Evolutionary conservation across 306 rosid species (phyloP).

Genomic region (Delonix regia): DNA sequence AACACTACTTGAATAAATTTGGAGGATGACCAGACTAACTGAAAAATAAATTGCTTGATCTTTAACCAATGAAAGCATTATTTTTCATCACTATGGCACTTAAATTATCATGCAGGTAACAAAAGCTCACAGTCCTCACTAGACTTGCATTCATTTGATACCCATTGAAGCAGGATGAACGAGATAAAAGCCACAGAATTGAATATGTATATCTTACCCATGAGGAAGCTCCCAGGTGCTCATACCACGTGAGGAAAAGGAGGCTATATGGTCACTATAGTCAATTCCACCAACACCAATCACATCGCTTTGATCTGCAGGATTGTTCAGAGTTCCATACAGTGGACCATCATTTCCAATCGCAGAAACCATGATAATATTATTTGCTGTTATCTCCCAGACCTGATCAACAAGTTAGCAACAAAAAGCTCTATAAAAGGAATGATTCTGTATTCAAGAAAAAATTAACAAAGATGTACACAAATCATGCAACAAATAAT

Average conservation of each 20-base stretch:
- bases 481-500: slow-evolving; percentile 10
- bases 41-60: slow-evolving; percentile 8
- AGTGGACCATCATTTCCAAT: slow-evolving; percentile 99
- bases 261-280: slow-evolving; percentile 97
- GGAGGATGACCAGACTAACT: neutral
- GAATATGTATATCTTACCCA: slow-evolving; percentile 58
- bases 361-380: slow-evolving; percentile 96
- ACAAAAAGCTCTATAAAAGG: slow-evolving; percentile 35
- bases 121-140: slow-evolving; percentile 13
- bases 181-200: slow-evolving; percentile 17
- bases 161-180: neutral
- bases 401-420: slow-evolving; percentile 59
- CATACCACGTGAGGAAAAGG: slow-evolving; percentile 99
- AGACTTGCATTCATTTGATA: slow-evolving; percentile 2
- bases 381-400: slow-evolving; percentile 98
- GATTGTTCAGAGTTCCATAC: slow-evolving; percentile 95
- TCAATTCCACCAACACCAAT: slow-evolving; percentile 99
- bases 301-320: slow-evolving; percentile 96
- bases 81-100: slow-evolving; percentile 4
- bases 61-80: neutral
- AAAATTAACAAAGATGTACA: neutral
- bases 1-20: neutral
- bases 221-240: slow-evolving; percentile 99
- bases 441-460: slow-evolving; percentile 15
- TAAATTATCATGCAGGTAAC: neutral